A percentile compares a stretch with the other conserved stretches of the same genome.
phyloP scores from a whole-genome alignment of 2,329 filamentous ascomycete species.

The Penicillium hordei region DNA sequence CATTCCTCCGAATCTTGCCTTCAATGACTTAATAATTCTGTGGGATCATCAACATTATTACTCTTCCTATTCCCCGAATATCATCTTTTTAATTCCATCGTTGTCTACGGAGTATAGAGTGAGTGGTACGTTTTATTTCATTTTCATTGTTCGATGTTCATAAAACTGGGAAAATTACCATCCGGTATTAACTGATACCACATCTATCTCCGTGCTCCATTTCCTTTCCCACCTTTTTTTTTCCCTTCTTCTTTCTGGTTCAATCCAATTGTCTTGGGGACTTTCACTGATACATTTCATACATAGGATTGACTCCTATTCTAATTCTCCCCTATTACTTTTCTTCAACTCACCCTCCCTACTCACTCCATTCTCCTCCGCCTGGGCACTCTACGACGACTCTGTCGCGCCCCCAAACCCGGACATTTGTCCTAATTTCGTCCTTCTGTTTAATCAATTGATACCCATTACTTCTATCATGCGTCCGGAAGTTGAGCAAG shows the following conservation, averaged over 20 bases:
- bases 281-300: conserved; percentile 14
- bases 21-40: neutral
- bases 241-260: conserved; percentile 13
- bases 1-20: conserved; percentile 7
- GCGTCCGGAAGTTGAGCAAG: conserved; percentile 98
- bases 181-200: conserved; percentile 21
- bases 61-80: neutral
- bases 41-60: neutral
- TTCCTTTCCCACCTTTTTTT: conserved; percentile 29
- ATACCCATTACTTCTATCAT: conserved; percentile 56
- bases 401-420: conserved; percentile 18
- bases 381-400: conserved; percentile 16
- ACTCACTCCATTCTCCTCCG: conserved; percentile 5
- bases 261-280: conserved; percentile 9
- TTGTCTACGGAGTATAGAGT: neutral
- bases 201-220: conserved; percentile 14
- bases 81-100: neutral
- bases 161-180: conserved; percentile 17
- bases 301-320: conserved; percentile 20
- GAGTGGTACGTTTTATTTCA: neutral
- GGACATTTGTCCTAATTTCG: conserved; percentile 20
- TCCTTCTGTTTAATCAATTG: conserved; percentile 19
- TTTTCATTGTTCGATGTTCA: neutral
- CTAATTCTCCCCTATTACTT: conserved; percentile 12
- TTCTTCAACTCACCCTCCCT: conserved; percentile 10